Evolutionary conservation across 345 rosid genomes (phyloP).

Genomic region (Excoecaria cochinchinensis): DNA sequence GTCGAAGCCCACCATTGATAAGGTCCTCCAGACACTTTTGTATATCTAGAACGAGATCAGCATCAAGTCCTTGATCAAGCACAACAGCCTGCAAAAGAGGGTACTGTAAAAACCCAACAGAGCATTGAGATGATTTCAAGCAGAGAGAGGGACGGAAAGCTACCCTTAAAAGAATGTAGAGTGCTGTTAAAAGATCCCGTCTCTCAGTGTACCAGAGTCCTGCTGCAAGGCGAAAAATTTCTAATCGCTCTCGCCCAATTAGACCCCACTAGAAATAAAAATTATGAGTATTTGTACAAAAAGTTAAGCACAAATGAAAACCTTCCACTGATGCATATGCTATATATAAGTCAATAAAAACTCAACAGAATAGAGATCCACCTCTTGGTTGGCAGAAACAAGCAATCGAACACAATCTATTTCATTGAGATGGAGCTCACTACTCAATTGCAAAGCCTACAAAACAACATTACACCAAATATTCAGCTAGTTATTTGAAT

Average conservation of each 20-base stretch:
- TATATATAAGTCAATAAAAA: neutral
- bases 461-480: slow-evolving; percentile 17
- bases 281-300: neutral
- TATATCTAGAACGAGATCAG: slow-evolving; percentile 68
- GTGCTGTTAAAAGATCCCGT: slow-evolving; percentile 72
- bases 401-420: slow-evolving; percentile 77
- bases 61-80: slow-evolving; percentile 79
- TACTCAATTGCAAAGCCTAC: slow-evolving; percentile 82
- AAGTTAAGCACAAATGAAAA: slow-evolving; percentile 11
- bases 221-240: slow-evolving; percentile 82
- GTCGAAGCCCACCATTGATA: slow-evolving; percentile 67
- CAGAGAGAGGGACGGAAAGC: slow-evolving; percentile 15
- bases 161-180: slow-evolving; percentile 80
- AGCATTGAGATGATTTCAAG: slow-evolving; percentile 17
- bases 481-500: slow-evolving; percentile 3
- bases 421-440: slow-evolving; percentile 90
- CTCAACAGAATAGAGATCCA: slow-evolving; percentile 28
- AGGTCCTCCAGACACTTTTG: slow-evolving; percentile 79
- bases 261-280: slow-evolving; percentile 61
- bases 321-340: neutral
- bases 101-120: slow-evolving; percentile 12
- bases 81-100: slow-evolving; percentile 70
- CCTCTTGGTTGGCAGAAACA: slow-evolving; percentile 93
- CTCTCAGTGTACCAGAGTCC: slow-evolving; percentile 98
- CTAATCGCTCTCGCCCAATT: slow-evolving; percentile 76